phyloP scores from a whole-genome alignment of 371 early-diverging fungal species.

The Basidiobolus meristosporus region DNA sequence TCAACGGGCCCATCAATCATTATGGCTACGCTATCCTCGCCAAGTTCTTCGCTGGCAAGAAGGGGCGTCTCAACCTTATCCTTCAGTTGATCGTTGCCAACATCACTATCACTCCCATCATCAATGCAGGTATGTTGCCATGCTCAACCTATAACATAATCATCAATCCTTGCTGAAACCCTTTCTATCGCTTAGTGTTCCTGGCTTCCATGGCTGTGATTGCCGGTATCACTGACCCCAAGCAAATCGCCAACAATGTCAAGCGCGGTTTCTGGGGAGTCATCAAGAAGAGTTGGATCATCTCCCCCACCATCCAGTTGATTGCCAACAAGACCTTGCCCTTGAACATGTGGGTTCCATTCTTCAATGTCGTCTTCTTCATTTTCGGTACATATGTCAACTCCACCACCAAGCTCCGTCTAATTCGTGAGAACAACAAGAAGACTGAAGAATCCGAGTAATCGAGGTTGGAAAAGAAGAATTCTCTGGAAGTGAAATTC shows the following conservation, averaged over 20 bases:
- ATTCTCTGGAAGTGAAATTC: too few relatives aligned
- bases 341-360: constrained; percentile 71
- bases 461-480: too few relatives aligned
- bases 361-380: constrained; percentile 70
- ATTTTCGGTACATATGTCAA: constrained; percentile 48
- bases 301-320: constrained; percentile 53
- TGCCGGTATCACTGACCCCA: constrained; percentile 39
- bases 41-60: constrained; percentile 26
- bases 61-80: constrained; percentile 20
- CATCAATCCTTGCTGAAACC: neutral
- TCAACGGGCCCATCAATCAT: constrained; percentile 51
- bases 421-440: too few relatives aligned
- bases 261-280: constrained; percentile 36
- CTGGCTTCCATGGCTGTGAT: constrained; percentile 64
- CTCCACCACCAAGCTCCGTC: neutral
- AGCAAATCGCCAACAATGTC: constrained; percentile 26
- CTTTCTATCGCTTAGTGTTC: constrained; percentile 38
- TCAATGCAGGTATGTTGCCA: constrained; percentile 33
- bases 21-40: constrained; percentile 31
- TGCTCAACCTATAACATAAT: neutral
- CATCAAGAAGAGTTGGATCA: constrained; percentile 66
- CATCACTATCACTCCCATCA: constrained; percentile 43
- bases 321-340: constrained; percentile 59
- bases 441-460: too few relatives aligned
- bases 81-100: constrained; percentile 35